Conservation (phyloP, 345 rosid species). For the Theobroma cacao region DNA sequence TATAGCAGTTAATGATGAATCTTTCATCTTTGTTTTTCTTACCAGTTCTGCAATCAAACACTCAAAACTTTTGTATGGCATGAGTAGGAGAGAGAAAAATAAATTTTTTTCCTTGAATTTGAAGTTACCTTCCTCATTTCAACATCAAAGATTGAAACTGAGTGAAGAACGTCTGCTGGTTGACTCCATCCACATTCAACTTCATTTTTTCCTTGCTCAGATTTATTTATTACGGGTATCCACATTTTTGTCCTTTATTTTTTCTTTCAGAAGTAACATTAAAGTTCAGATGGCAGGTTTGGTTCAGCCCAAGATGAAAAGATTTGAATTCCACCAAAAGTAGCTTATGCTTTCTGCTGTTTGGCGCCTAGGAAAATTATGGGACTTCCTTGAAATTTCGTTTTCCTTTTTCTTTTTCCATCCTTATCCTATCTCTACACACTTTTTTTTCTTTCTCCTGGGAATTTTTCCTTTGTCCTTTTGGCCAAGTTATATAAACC, state of each 20-base stretch:
- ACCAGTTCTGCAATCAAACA: no score
- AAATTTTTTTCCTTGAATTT: no score
- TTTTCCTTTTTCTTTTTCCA: not conserved
- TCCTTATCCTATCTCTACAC: not conserved
- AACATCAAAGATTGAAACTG: not conserved
- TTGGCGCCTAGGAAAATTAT: slow-evolving; percentile 14
- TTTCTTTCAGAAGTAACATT: no score
- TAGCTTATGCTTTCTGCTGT: not conserved
- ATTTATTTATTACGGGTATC: no score
- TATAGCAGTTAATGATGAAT: no score
- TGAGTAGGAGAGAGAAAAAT: no score
- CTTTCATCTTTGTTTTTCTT: no score
- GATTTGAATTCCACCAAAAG: not conserved
- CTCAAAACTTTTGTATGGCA: no score
- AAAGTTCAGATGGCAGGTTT: no score
- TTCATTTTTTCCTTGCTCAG: no score
- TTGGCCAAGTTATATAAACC: not conserved
- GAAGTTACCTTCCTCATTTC: not conserved
- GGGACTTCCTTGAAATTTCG: not conserved
- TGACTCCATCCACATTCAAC: not conserved
- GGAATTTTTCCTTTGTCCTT: not conserved
- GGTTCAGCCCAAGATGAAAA: not conserved
- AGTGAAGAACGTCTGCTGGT: no score
- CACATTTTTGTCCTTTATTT: no score
- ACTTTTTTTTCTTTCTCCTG: not conserved